Percentiles rank a stretch among this genome's conserved stretches.
Conservation (phyloP, 768 basidiomycete species). For the Phanerochaete carnosa region DNA sequence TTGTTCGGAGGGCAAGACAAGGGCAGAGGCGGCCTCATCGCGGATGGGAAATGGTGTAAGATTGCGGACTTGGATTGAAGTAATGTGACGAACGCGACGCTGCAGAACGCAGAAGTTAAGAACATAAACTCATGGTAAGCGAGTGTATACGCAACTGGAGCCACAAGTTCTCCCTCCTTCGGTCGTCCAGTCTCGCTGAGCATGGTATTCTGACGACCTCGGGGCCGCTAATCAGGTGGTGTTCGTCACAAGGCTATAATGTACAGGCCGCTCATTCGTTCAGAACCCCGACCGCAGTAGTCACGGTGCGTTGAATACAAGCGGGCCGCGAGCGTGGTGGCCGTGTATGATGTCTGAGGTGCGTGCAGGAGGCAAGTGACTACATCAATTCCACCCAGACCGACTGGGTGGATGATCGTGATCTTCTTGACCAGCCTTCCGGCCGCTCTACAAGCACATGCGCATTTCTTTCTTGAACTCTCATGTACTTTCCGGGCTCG, state of each 20-base stretch:
- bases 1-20: slow-evolving; percentile 62
- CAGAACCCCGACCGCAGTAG: not conserved
- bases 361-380: not conserved
- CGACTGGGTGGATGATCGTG: not conserved
- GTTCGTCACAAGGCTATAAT: not conserved
- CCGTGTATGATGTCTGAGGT: not conserved
- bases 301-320: not conserved
- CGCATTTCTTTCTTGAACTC: not conserved
- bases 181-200: not conserved
- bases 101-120: slow-evolving; percentile 21
- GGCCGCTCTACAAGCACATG: not conserved
- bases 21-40: slow-evolving; percentile 72
- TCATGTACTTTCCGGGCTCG: not conserved
- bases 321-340: not conserved
- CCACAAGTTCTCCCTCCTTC: not conserved
- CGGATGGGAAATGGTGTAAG: slow-evolving; percentile 82
- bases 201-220: slow-evolving; percentile 1
- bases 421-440: not conserved
- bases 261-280: not conserved
- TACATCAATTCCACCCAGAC: not conserved
- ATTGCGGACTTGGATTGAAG: slow-evolving; percentile 72
- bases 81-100: slow-evolving; percentile 73
- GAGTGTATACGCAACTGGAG: slow-evolving; percentile 6
- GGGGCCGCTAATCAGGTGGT: not conserved
- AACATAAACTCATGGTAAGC: not conserved